Evolutionary conservation across 495 filamentous ascomycete species (phyloP).

Genomic region (Lasiosphaeria hispida): DNA sequence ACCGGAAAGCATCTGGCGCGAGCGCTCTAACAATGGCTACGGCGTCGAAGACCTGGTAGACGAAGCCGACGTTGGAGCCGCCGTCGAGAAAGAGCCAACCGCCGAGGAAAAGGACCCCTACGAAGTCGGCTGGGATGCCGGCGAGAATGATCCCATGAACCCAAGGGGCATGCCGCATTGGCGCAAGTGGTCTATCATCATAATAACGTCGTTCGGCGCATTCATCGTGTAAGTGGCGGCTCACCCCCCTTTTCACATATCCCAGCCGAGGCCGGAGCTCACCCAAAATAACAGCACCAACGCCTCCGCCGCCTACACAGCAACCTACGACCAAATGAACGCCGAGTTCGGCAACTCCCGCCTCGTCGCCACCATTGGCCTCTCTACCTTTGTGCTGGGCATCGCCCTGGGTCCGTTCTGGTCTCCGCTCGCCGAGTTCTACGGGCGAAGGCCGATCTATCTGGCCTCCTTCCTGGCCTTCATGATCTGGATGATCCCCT

Average conservation of each 20-base stretch:
- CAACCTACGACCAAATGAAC: constrained; percentile 78
- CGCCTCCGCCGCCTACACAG: constrained; percentile 84
- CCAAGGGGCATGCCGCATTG: constrained; percentile 66
- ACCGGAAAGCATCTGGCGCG: constrained; percentile 23
- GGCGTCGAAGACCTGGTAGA: constrained; percentile 52
- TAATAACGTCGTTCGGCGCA: constrained; percentile 67
- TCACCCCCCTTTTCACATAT: background rate
- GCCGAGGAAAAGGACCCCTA: constrained; percentile 47
- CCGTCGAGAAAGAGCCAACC: constrained; percentile 15
- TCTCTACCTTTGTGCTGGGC: constrained; percentile 78
- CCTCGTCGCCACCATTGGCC: constrained; percentile 71
- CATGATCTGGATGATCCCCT: constrained; percentile 83
- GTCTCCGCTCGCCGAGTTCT: constrained; percentile 68
- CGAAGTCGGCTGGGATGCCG: constrained; percentile 67
- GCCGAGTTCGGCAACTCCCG: constrained; percentile 68
- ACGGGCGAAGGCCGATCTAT: constrained; percentile 84
- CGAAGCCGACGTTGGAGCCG: constrained; percentile 28
- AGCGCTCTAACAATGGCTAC: constrained; percentile 61
- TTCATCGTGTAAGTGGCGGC: constrained; percentile 74
- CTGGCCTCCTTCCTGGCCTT: constrained; percentile 74
- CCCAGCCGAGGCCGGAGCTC: background rate
- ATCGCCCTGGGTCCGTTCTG: constrained; percentile 72
- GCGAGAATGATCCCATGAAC: constrained; percentile 67
- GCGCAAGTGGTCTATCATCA: constrained; percentile 75
- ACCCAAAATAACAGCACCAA: constrained; percentile 61